Evolutionary conservation across 2,329 filamentous ascomycete genomes (phyloP).

Genomic region (Dactylonectria estremocensis): DNA sequence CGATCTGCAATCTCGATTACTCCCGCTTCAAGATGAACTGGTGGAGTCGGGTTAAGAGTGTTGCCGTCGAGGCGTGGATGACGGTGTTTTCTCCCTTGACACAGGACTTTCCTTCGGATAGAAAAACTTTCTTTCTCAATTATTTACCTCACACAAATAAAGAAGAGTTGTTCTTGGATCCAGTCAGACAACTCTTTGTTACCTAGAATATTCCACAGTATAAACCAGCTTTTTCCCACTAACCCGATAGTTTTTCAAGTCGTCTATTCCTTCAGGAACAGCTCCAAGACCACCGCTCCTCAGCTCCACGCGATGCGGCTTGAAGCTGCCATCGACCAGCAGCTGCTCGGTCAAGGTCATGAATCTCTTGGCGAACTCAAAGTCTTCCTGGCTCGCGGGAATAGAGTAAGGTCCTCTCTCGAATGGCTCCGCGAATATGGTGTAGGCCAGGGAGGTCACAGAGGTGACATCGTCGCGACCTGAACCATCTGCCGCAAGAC

Average conservation of each 20-base stretch:
- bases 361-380: constrained; percentile 51
- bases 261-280: constrained; percentile 51
- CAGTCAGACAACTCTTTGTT: constrained; percentile 33
- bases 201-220: constrained; percentile 10
- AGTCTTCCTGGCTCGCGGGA: constrained; percentile 46
- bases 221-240: constrained; percentile 62
- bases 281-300: constrained; percentile 53
- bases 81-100: too few relatives aligned
- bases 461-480: constrained; percentile 4
- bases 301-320: constrained; percentile 50
- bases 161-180: too few relatives aligned
- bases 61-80: too few relatives aligned
- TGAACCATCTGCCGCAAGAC: neutral
- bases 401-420: constrained; percentile 29
- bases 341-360: constrained; percentile 51
- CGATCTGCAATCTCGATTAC: too few relatives aligned
- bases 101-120: too few relatives aligned
- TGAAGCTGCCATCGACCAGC: constrained; percentile 54
- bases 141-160: too few relatives aligned
- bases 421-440: constrained; percentile 54
- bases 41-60: too few relatives aligned
- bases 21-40: too few relatives aligned
- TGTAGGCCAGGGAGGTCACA: constrained; percentile 53
- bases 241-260: constrained; percentile 52
- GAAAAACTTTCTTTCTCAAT: too few relatives aligned